A percentile compares a stretch with the other conserved stretches of the same genome.
These are phyloP conservation scores for Cudoniella acicularis DNA, from an alignment of 495 filamentous ascomycete genomes.

Conservation along the genomic window DNA sequence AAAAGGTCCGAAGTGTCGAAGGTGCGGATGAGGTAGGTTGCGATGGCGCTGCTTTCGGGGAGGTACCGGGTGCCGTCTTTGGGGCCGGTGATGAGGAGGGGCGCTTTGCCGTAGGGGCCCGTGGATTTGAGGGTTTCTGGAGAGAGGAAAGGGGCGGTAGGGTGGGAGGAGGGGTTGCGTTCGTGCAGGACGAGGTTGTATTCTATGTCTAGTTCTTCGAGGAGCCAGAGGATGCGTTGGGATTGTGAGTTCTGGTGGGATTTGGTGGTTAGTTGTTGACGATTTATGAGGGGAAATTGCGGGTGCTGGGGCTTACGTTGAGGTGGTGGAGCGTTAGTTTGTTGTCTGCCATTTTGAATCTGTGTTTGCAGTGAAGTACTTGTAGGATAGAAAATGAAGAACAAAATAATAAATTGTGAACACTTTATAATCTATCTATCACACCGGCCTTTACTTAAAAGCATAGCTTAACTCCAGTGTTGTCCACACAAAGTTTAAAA, in stretches of 20 bases:
- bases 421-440: no score
- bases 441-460: no score
- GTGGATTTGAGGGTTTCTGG: slow-evolving; percentile 23
- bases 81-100: slow-evolving; percentile 20
- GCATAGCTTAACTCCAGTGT: no score
- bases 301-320: slow-evolving; percentile 6
- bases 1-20: slow-evolving; percentile 24
- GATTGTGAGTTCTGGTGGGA: slow-evolving; percentile 32
- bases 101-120: slow-evolving; percentile 27
- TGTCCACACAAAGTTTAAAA: no score
- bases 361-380: no score
- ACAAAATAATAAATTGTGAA: no score
- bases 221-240: slow-evolving; percentile 34
- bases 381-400: no score
- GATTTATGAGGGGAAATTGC: background rate
- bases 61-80: slow-evolving; percentile 20
- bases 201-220: slow-evolving; percentile 34
- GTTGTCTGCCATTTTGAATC: slow-evolving; percentile 20
- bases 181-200: slow-evolving; percentile 59
- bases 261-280: background rate
- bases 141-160: slow-evolving; percentile 18
- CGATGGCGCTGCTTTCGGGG: slow-evolving; percentile 24
- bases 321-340: slow-evolving; percentile 26
- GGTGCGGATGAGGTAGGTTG: slow-evolving; percentile 26
- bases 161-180: slow-evolving; percentile 18